Percentiles rank a stretch among this genome's conserved stretches.
These are phyloP conservation scores for Apiosordaria backusii DNA, from an alignment of 495 filamentous ascomycete species.

Conservation along the genomic window DNA sequence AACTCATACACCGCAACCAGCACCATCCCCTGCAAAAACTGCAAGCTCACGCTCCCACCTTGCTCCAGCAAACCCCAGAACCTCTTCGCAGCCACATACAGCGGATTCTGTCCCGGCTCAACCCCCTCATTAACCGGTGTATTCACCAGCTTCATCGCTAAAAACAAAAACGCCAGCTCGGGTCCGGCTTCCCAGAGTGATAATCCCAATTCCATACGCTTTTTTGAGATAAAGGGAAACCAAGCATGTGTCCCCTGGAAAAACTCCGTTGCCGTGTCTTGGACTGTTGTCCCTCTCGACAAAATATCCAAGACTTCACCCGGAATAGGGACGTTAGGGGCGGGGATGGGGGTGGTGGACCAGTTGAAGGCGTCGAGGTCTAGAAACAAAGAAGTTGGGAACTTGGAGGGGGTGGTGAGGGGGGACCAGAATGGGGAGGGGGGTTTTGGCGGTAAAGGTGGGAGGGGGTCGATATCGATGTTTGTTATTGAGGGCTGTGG, in stretches of 20 bases:
- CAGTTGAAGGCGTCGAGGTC: conserved; percentile 38
- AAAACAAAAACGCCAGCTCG: conserved; percentile 47
- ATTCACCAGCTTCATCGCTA: conserved; percentile 48
- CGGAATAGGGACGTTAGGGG: conserved; percentile 30
- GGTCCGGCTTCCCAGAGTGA: conserved; percentile 42
- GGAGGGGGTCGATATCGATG: conserved; percentile 3
- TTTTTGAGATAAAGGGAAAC: conserved; percentile 53
- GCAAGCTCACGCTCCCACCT: conserved; percentile 39
- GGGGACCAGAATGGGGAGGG: conserved; percentile 8
- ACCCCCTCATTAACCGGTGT: conserved; percentile 27
- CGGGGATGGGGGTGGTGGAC: conserved; percentile 30
- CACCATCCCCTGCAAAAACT: conserved; percentile 42
- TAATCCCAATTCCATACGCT: conserved; percentile 40
- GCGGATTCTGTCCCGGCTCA: conserved; percentile 27
- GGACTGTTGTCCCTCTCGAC: conserved; percentile 28
- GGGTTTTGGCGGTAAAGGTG: conserved; percentile 8
- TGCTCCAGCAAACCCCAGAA: conserved; percentile 39
- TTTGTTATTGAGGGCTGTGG: neutral
- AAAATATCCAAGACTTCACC: conserved; percentile 36
- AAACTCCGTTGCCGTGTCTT: conserved; percentile 31
- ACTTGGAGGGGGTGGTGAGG: neutral
- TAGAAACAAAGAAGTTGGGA: conserved; percentile 34
- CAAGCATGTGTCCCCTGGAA: conserved; percentile 38
- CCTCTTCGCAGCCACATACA: conserved; percentile 45
- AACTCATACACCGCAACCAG: conserved; percentile 47